Percentiles rank a stretch among this genome's conserved stretches.
phyloP scores from a whole-genome alignment of 768 basidiomycete species.

The Kwoniella europaea region DNA sequence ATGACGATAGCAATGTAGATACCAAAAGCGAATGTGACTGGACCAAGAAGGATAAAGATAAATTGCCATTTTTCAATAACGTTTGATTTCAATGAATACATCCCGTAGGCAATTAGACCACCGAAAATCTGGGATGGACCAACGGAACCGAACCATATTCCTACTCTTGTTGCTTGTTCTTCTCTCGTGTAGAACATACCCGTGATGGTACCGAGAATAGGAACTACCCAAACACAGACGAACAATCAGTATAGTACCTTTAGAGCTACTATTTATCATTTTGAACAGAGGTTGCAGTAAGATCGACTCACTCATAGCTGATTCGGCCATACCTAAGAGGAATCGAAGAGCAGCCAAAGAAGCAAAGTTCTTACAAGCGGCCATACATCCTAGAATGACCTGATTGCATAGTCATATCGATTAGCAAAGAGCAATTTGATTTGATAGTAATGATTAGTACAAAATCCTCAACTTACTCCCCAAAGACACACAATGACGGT shows the following conservation, averaged over 20 bases:
- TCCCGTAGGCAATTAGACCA: conserved; percentile 1
- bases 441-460: too few species aligned
- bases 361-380: conserved; percentile 7
- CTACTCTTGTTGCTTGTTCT: conserved; percentile 4
- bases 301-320: neutral
- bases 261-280: too few species aligned
- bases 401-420: too few species aligned
- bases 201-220: neutral
- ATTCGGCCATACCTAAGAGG: conserved; percentile 8
- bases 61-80: neutral
- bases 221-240: neutral
- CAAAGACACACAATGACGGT: neutral
- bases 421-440: too few species aligned
- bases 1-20: conserved; percentile 15
- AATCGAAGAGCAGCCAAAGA: conserved; percentile 9
- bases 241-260: neutral
- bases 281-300: neutral
- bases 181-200: conserved; percentile 4
- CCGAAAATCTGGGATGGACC: conserved; percentile 5
- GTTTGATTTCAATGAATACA: neutral
- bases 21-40: conserved; percentile 6
- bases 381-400: conserved; percentile 1
- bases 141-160: conserved; percentile 4
- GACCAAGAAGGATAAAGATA: conserved; percentile 4
- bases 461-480: neutral